A percentile compares a stretch with the other conserved stretches of the same genome.
Evolutionary conservation across 495 filamentous ascomycete species (phyloP).

Genomic region (Talaromyces stipitatus): DNA sequence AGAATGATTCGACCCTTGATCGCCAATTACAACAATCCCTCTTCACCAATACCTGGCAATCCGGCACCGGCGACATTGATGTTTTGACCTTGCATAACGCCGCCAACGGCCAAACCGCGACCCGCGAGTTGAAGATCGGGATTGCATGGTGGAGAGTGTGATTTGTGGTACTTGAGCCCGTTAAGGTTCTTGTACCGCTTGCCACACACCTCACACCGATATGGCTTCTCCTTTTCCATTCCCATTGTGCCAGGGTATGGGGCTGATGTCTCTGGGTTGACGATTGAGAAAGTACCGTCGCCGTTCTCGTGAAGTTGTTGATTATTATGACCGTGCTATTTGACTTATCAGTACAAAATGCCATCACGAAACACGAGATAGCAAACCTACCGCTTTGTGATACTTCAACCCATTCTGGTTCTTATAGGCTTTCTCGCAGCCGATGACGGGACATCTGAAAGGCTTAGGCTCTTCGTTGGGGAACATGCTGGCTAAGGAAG

Average conservation of each 20-base stretch:
- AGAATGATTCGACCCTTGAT: background rate
- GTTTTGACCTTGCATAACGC: slow-evolving; percentile 45
- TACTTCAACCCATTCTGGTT: slow-evolving; percentile 98
- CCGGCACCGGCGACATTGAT: slow-evolving; percentile 45
- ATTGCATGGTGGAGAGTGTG: slow-evolving; percentile 69
- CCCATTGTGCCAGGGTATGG: slow-evolving; percentile 94
- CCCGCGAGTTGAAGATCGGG: slow-evolving; percentile 41
- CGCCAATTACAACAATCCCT: slow-evolving; percentile 34
- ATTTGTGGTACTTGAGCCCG: slow-evolving; percentile 87
- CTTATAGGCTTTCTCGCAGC: slow-evolving; percentile 99
- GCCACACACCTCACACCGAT: slow-evolving; percentile 91
- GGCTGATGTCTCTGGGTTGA: slow-evolving; percentile 88
- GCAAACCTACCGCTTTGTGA: slow-evolving; percentile 54
- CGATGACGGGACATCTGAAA: slow-evolving; percentile 95
- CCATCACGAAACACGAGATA: background rate
- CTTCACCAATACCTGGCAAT: slow-evolving; percentile 44
- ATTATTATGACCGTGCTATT: slow-evolving; percentile 86
- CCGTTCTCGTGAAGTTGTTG: slow-evolving; percentile 92
- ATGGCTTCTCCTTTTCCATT: slow-evolving; percentile 99
- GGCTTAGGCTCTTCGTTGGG: slow-evolving; percentile 80
- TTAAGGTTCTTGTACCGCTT: slow-evolving; percentile 99
- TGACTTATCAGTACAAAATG: background rate
- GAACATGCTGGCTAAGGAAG: slow-evolving; percentile 31
- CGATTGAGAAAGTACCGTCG: slow-evolving; percentile 95
- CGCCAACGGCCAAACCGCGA: slow-evolving; percentile 33